Evolutionary conservation across 768 basidiomycete genomes (phyloP).

Genomic region (Agrocybe pediades): DNA sequence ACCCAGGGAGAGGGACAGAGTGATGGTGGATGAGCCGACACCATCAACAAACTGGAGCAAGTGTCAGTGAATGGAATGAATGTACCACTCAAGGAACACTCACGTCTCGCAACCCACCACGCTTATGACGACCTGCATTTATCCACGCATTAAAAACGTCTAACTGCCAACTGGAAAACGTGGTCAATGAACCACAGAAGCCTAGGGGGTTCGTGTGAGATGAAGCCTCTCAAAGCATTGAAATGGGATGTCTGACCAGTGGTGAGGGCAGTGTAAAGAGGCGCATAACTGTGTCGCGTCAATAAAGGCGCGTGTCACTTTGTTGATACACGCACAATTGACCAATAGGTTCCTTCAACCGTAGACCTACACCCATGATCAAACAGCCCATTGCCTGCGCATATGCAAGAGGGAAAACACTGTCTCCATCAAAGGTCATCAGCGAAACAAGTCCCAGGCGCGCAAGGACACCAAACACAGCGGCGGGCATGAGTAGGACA

Average conservation of each 20-base stretch:
- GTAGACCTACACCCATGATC: slow-evolving; percentile 83
- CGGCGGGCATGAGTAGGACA: slow-evolving; percentile 73
- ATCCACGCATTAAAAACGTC: slow-evolving; percentile 87
- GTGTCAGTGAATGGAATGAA: background rate
- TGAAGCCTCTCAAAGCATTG: slow-evolving; percentile 1
- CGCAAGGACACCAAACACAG: slow-evolving; percentile 85
- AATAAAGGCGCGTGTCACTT: background rate
- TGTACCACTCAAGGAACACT: slow-evolving; percentile 23
- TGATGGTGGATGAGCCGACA: slow-evolving; percentile 76
- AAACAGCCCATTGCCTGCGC: slow-evolving; percentile 87
- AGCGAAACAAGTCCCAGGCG: slow-evolving; percentile 80
- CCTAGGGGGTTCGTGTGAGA: too few relatives aligned
- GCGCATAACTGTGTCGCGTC: slow-evolving; percentile 67
- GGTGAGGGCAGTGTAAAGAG: slow-evolving; percentile 84
- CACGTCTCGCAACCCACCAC: slow-evolving; percentile 74
- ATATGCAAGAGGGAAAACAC: slow-evolving; percentile 84
- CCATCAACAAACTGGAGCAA: slow-evolving; percentile 80
- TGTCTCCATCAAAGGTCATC: slow-evolving; percentile 68
- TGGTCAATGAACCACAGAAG: slow-evolving; percentile 95
- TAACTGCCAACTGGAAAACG: slow-evolving; percentile 94
- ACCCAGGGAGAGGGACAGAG: slow-evolving; percentile 74
- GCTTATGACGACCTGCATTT: slow-evolving; percentile 56
- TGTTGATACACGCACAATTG: slow-evolving; percentile 57
- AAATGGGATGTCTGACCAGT: slow-evolving; percentile 55
- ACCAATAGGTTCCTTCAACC: slow-evolving; percentile 71